These are phyloP conservation scores for Acephala macrosclerotiorum DNA, from an alignment of 2,329 filamentous ascomycete species.

Conservation along the genomic window DNA sequence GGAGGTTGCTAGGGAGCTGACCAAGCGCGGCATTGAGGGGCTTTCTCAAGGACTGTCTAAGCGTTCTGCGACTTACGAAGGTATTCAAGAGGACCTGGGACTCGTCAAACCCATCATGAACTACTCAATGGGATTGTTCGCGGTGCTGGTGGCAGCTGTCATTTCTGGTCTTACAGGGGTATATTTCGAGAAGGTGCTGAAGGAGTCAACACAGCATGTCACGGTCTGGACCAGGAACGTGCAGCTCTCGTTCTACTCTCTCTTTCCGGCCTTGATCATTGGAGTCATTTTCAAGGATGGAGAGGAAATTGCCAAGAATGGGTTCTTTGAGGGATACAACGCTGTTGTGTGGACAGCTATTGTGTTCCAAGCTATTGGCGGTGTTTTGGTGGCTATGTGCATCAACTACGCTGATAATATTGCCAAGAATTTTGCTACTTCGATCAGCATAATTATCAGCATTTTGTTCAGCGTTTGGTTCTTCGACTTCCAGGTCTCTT, in stretches of 20 bases:
- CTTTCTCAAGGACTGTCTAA: slow-evolving; percentile 57
- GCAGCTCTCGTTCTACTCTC: slow-evolving; percentile 91
- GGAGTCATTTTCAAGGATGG: slow-evolving; percentile 90
- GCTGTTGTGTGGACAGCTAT: slow-evolving; percentile 89
- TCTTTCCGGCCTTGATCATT: slow-evolving; percentile 87
- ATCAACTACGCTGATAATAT: slow-evolving; percentile 89
- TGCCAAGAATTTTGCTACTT: slow-evolving; percentile 92
- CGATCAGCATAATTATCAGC: slow-evolving; percentile 88
- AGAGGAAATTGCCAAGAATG: slow-evolving; percentile 79
- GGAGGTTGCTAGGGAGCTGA: slow-evolving; percentile 58
- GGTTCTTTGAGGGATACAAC: slow-evolving; percentile 96
- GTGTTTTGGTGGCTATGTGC: slow-evolving; percentile 82
- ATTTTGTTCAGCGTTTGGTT: slow-evolving; percentile 86
- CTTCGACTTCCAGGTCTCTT: slow-evolving; percentile 79
- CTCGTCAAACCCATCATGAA: slow-evolving; percentile 68
- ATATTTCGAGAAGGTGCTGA: slow-evolving; percentile 90
- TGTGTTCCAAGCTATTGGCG: slow-evolving; percentile 81
- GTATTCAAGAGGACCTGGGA: slow-evolving; percentile 73
- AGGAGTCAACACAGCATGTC: slow-evolving; percentile 77
- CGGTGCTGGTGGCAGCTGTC: slow-evolving; percentile 79
- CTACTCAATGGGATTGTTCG: slow-evolving; percentile 77
- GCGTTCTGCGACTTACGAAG: slow-evolving; percentile 89
- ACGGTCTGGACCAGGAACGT: slow-evolving; percentile 96
- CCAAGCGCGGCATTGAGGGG: slow-evolving; percentile 53
- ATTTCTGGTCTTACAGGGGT: slow-evolving; percentile 87